Base-by-base conservation (phyloP, 1,284 basidiomycete genomes). In the Melampsora larici-populina region DNA sequence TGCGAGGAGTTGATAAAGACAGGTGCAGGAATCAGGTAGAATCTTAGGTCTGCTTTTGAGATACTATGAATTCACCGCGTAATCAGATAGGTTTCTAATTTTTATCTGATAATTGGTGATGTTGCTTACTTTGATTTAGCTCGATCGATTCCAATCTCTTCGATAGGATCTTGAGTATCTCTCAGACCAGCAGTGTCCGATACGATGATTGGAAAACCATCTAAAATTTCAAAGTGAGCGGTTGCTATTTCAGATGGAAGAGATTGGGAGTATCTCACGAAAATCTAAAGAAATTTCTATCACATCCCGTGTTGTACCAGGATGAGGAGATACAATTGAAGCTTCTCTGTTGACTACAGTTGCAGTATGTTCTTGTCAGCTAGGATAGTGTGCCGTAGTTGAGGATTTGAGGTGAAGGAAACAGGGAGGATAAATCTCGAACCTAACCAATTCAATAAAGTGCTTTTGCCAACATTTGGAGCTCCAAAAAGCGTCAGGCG, bases 401-500 rank as follows among this genome's bases (percentile, higher is more conserved):
- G 78, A 78, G n/a, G 49, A 78, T 48, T 75, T 3, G 49, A 40
- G 21, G 4, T 24, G 24, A 21, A 40, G 18, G 64, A 36, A n/a
- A 18, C 15, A 15, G 11, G 49, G 63, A 24, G 21, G 17, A 13
- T 46, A 36, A 29, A 80, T 86, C 18, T 36, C 36, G 5, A 79
- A 90, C 92, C 91, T 11, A 94, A 85, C 82, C 89, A 90, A 81
- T 94, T 94, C 48, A 94, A 86, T 26, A 94, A 83, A 79, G 89
- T 92, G 81, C 91, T 92, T 84, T 95, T 95, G 49, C 93, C 93
- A 1, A 90, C 92, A 81, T 96, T 96, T 0, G 93, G 92, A 24
- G 92, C 91, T 0, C 93, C 93, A 82, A 94, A 93, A 64, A 96
- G 92, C 7, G 91, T 90, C 7, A 95, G 86, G 48, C 88, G 88